A percentile compares a stretch with the other conserved stretches of the same genome.
Conservation (phyloP, 2,329 filamentous ascomycete species). For the Pseudogymnoascus destructans region DNA sequence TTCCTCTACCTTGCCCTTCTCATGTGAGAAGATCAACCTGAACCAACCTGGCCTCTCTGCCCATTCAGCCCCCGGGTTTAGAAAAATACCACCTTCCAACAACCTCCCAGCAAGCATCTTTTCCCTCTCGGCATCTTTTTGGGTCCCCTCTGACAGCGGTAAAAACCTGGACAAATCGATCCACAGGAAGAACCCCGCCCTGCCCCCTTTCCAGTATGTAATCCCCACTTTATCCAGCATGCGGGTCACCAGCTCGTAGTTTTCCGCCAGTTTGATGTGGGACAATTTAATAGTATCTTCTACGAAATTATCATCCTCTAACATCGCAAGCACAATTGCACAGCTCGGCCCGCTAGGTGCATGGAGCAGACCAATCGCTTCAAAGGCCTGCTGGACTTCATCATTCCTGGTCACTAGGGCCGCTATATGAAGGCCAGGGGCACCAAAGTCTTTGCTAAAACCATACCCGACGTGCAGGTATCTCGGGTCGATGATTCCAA, state of each 20-base stretch:
- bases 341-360: constrained; percentile 34
- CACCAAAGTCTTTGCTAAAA: constrained; percentile 30
- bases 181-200: constrained; percentile 46
- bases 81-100: constrained; percentile 34
- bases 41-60: constrained; percentile 37
- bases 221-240: constrained; percentile 32
- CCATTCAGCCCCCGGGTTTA: constrained; percentile 37
- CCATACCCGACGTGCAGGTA: constrained; percentile 31
- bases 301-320: constrained; percentile 35
- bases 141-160: constrained; percentile 17
- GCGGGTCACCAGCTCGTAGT: constrained; percentile 29
- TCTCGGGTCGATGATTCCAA: constrained; percentile 32
- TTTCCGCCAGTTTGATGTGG: constrained; percentile 28
- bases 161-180: constrained; percentile 36
- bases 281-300: constrained; percentile 32
- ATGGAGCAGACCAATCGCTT: constrained; percentile 33
- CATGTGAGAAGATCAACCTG: constrained; percentile 38
- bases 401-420: constrained; percentile 26
- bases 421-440: constrained; percentile 32
- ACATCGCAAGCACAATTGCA: constrained; percentile 31
- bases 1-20: constrained; percentile 26
- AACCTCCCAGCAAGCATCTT: constrained; percentile 24
- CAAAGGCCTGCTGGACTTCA: constrained; percentile 27
- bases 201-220: constrained; percentile 31
- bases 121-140: constrained; percentile 13